Evolutionary conservation across 306 rosid species (phyloP).

Genomic region (Vicia villosa): DNA sequence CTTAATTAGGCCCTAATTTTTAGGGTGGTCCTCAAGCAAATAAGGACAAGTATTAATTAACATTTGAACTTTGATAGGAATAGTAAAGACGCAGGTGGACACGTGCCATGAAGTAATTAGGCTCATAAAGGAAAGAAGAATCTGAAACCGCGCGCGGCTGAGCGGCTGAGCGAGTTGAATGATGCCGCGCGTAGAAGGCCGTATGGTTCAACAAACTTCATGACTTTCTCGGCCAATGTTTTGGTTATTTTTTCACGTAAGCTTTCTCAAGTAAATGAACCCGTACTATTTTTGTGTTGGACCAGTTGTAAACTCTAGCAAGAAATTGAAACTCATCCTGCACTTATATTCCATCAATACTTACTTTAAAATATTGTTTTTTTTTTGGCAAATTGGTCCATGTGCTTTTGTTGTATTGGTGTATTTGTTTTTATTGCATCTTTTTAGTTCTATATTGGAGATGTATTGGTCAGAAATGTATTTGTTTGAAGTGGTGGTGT

Average conservation of each 20-base stretch:
- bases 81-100: background rate
- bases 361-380: too few species aligned
- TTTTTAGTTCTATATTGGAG: too few species aligned
- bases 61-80: slow-evolving; percentile 17
- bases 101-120: background rate
- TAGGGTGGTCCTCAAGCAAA: slow-evolving; percentile 23
- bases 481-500: too few species aligned
- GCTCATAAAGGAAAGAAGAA: background rate
- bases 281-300: background rate
- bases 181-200: background rate
- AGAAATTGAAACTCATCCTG: too few species aligned
- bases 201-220: slow-evolving; percentile 29
- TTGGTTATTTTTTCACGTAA: slow-evolving; percentile 22
- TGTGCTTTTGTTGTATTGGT: too few species aligned
- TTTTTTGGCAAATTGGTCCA: too few species aligned
- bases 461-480: too few species aligned
- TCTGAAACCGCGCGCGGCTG: background rate
- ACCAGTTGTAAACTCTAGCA: background rate
- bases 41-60: background rate
- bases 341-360: too few species aligned
- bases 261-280: background rate
- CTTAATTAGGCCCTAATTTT: background rate
- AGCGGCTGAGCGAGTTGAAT: background rate
- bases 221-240: slow-evolving; percentile 1
- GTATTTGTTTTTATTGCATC: too few species aligned